These are phyloP conservation scores for Arthrobotrys musiformis DNA, from an alignment of 2,329 filamentous ascomycete genomes.

Conservation along the genomic window DNA sequence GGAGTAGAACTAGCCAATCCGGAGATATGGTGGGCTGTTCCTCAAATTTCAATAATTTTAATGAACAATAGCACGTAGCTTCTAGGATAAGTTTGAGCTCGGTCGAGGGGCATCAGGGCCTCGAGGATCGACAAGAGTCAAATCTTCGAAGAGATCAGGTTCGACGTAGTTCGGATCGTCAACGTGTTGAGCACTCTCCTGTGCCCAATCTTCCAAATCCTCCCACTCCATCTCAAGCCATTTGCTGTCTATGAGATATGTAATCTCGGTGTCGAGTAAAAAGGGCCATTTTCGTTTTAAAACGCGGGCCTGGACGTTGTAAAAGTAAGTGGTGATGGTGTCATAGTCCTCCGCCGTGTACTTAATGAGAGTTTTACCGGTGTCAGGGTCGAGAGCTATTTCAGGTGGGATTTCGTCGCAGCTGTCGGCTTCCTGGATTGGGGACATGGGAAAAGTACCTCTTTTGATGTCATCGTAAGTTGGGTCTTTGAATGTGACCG, in stretches of 20 bases:
- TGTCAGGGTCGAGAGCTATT: neutral
- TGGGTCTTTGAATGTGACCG: conserved; percentile 16
- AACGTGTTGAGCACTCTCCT: conserved; percentile 39
- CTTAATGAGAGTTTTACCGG: neutral
- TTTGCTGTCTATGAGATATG: conserved; percentile 36
- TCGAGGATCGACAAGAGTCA: conserved; percentile 37
- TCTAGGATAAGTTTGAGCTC: neutral
- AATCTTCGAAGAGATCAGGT: conserved; percentile 46
- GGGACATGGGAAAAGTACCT: neutral
- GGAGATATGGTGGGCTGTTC: neutral
- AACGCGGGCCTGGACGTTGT: conserved; percentile 25
- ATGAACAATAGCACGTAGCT: neutral
- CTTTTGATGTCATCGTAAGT: neutral
- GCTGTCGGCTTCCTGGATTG: neutral
- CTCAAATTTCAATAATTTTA: neutral
- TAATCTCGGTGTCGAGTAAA: conserved; percentile 29
- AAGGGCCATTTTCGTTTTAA: conserved; percentile 47
- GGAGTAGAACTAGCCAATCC: neutral
- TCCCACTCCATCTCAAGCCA: conserved; percentile 54
- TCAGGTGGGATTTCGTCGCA: neutral
- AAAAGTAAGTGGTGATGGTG: conserved; percentile 46
- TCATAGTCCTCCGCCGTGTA: conserved; percentile 35
- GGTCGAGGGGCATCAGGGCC: neutral
- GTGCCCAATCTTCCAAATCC: conserved; percentile 43
- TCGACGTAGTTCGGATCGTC: conserved; percentile 34